phyloP scores from a whole-genome alignment of 2,329 filamentous ascomycete species.

The Ophiosphaerella herpotricha region DNA sequence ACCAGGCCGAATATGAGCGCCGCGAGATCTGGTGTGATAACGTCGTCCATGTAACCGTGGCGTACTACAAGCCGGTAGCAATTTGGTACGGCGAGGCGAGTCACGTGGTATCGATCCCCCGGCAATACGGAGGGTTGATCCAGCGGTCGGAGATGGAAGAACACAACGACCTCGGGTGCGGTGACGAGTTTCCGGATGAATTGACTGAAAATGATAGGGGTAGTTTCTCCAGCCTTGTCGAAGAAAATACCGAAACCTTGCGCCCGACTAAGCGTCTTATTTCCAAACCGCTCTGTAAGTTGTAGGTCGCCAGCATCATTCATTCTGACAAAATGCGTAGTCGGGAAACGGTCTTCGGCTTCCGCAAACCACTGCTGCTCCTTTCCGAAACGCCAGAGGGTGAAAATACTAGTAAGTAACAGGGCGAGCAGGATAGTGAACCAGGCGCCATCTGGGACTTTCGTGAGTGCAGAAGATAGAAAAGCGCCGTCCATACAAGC shows the following conservation, averaged over 20 bases:
- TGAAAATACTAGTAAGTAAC: conserved; percentile 67
- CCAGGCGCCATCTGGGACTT: conserved; percentile 78
- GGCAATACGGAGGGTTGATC: conserved; percentile 54
- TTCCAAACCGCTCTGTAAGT: conserved; percentile 49
- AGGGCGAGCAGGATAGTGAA: conserved; percentile 71
- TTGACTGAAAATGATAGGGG: conserved; percentile 71
- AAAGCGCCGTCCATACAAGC: conserved; percentile 71
- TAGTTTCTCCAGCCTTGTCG: conserved; percentile 71
- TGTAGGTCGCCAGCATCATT: conserved; percentile 38
- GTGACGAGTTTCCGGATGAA: conserved; percentile 74
- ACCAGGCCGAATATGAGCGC: conserved; percentile 62
- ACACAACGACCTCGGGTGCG: conserved; percentile 69
- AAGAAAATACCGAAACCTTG: conserved; percentile 74
- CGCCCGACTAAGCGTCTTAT: conserved; percentile 41
- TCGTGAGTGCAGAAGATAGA: conserved; percentile 70
- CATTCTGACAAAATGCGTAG: conserved; percentile 51
- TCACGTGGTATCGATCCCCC: conserved; percentile 56
- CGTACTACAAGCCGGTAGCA: conserved; percentile 72
- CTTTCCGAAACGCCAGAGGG: conserved; percentile 80
- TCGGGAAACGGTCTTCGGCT: conserved; percentile 59
- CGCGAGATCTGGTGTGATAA: conserved; percentile 67
- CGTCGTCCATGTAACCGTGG: conserved; percentile 74
- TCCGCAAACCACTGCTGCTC: conserved; percentile 77
- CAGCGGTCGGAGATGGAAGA: conserved; percentile 73
- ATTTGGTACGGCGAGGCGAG: conserved; percentile 57